phyloP scores from a whole-genome alignment of 345 rosid species.

The Eucalyptus curtisii region DNA sequence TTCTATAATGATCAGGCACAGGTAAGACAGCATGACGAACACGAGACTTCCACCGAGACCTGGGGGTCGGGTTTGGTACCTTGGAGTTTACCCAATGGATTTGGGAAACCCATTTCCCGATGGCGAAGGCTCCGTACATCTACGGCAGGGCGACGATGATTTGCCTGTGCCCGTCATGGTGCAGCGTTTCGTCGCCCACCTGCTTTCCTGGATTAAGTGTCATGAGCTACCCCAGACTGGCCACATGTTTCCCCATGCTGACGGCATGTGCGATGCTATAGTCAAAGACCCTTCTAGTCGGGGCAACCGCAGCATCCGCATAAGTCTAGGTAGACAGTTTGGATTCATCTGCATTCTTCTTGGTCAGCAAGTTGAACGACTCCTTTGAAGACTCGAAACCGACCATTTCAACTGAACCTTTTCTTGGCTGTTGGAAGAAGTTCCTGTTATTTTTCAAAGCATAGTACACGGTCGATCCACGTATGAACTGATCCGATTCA shows the following conservation, averaged over 20 bases:
- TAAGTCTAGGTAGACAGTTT: not conserved
- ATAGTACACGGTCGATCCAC: not conserved
- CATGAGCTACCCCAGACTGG: conserved; percentile 47
- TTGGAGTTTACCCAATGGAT: conserved; percentile 52
- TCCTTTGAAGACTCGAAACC: not conserved
- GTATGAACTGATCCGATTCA: not conserved
- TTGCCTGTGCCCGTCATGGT: conserved; percentile 29
- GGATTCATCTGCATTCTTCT: not conserved
- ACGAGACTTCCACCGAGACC: conserved; percentile 35
- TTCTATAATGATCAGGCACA: not conserved
- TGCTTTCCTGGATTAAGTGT: conserved; percentile 46
- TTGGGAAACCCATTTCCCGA: conserved; percentile 32
- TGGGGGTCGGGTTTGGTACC: conserved; percentile 29
- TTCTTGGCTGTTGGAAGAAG: not conserved
- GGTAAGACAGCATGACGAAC: conserved; percentile 41
- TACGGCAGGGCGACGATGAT: conserved; percentile 62
- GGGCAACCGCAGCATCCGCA: not conserved
- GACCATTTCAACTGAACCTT: not conserved
- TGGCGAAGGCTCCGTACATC: conserved; percentile 32
- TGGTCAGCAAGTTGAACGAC: not conserved
- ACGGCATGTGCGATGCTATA: conserved; percentile 23
- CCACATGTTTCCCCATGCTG: conserved; percentile 31
- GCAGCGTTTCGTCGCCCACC: conserved; percentile 38
- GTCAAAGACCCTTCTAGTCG: conserved; percentile 23
- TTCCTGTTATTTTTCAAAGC: not conserved